Base-by-base conservation (phyloP, 257 asterid species). In the Solanum dulcamara region DNA sequence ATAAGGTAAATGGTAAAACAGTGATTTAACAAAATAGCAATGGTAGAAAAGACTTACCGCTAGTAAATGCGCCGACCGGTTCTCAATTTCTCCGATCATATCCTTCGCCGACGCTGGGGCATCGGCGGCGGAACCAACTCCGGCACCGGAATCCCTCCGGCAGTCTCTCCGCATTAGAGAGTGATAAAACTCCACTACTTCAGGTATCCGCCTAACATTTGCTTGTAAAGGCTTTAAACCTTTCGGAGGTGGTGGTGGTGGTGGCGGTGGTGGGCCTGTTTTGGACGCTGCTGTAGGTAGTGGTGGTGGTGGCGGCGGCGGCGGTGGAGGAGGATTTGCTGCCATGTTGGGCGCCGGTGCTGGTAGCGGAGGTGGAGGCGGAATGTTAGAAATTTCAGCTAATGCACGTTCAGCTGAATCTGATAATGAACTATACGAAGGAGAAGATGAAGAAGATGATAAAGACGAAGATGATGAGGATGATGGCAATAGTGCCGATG, bases 81-180 rank as follows among this genome's bases (percentile, higher is more conserved):
- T 97, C 91, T 95, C 99, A 70, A 97, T 97, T 87, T 97, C 99
- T 77, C 99, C 99, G 26, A 97, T 97, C 99, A 97, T 97, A 80
- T 95, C 98, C 92, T 94, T 95, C 2, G 98, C 94, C 81, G 92
- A 91, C 55, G 92, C 88, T 75, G 91, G 89, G 51, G 84, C 80
- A 8, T 89, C 85, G 7, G 91, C 99, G 42, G 89, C 83, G 44
- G 90, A 68, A 24, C 91, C 88, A 6, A 86, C 85, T 12, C 92
- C 89, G 28, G 87, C 90, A 20, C 92, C 86, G 53, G 97, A 86
- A 15, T 96, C 99, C 24, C 98, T 89, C 84, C 98, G 87, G 51
- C 90, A 92, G 38, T 96, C 99, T 86, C 99, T 79, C 86, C 98
- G 89, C 99, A 96, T 96, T 12, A 96, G 86, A 64, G 99, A 95